These are phyloP conservation scores for Nemania sp. DNA, from an alignment of 2,329 filamentous ascomycete species.

Conservation along the genomic window DNA sequence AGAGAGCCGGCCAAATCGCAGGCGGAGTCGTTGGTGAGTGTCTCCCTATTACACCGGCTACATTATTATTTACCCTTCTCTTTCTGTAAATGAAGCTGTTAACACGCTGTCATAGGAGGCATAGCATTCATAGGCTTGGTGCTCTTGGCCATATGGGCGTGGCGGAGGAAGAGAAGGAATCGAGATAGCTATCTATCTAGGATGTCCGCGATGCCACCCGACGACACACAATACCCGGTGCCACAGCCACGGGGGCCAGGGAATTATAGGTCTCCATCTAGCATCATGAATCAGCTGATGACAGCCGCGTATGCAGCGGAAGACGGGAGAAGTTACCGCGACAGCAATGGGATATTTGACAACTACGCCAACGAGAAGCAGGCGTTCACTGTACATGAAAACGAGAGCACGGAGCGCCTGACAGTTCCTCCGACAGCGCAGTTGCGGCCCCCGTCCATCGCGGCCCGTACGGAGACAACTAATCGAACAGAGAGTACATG, in stretches of 20 bases:
- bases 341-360: constrained; percentile 13
- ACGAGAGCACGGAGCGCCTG: constrained; percentile 29
- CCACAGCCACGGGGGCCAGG: background rate
- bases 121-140: constrained; percentile 18
- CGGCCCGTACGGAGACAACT: constrained; percentile 27
- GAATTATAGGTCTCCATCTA: constrained; percentile 24
- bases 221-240: background rate
- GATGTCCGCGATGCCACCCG: background rate
- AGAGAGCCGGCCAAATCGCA: constrained; percentile 29
- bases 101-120: constrained; percentile 11
- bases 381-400: background rate
- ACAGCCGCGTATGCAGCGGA: constrained; percentile 29
- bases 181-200: background rate
- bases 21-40: constrained; percentile 24
- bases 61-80: background rate
- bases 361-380: constrained; percentile 26
- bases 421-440: constrained; percentile 6
- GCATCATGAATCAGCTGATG: constrained; percentile 35
- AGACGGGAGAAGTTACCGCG: constrained; percentile 18
- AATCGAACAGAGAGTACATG: constrained; percentile 24
- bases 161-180: constrained; percentile 4
- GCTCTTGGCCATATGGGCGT: constrained; percentile 19
- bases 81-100: background rate
- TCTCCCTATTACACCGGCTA: background rate
- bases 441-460: constrained; percentile 20